A percentile compares a stretch with the other conserved stretches of the same genome.
Evolutionary conservation across 2,329 filamentous ascomycete species (phyloP).

Genomic region (Beauveria sp.): DNA sequence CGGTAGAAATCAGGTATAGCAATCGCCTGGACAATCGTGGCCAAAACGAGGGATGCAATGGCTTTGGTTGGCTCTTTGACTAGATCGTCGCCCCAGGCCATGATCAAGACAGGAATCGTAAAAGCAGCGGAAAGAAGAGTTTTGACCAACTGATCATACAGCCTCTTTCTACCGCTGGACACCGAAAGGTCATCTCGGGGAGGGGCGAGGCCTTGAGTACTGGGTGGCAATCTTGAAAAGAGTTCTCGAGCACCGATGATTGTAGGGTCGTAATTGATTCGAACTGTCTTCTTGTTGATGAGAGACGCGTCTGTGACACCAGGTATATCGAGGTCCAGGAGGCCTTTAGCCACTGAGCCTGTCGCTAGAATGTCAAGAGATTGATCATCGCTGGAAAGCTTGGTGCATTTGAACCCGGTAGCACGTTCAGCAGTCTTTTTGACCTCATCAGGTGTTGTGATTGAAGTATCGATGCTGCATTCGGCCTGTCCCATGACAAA

Average conservation of each 20-base stretch:
- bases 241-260: conserved; percentile 25
- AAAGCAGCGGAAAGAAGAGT: conserved; percentile 22
- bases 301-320: conserved; percentile 21
- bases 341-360: conserved; percentile 14
- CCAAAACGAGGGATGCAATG: conserved; percentile 34
- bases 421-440: conserved; percentile 19
- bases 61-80: conserved; percentile 18
- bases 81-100: conserved; percentile 23
- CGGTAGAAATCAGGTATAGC: conserved; percentile 41
- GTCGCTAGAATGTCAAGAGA: conserved; percentile 22
- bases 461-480: conserved; percentile 21
- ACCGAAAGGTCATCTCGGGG: conserved; percentile 25
- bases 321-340: conserved; percentile 14
- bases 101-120: conserved; percentile 26
- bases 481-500: conserved; percentile 31
- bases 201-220: conserved; percentile 21
- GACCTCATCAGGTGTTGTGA: conserved; percentile 20
- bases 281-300: conserved; percentile 24
- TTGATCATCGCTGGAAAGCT: conserved; percentile 20
- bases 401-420: conserved; percentile 24
- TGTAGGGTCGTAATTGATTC: conserved; percentile 27
- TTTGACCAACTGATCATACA: conserved; percentile 26
- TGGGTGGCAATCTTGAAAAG: conserved; percentile 14
- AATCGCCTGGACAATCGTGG: conserved; percentile 43
- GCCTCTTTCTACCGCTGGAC: conserved; percentile 21